A percentile compares a stretch with the other conserved stretches of the same genome.
phyloP scores from a whole-genome alignment of 768 basidiomycete species.

The Candolleomyces eurysporus region DNA sequence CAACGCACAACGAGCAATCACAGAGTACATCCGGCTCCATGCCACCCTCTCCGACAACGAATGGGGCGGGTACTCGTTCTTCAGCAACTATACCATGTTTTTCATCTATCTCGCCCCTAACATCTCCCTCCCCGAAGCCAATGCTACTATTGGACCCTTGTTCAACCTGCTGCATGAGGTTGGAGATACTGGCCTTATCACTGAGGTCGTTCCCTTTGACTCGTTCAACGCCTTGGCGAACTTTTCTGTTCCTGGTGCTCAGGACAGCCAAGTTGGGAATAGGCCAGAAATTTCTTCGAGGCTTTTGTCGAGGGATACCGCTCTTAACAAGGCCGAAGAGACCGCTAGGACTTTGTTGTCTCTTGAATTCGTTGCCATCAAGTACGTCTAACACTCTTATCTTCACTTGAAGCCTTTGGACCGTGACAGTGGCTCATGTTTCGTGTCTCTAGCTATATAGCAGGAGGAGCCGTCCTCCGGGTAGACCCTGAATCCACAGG shows the following conservation, averaged over 20 bases:
- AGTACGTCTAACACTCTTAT: conserved; percentile 14
- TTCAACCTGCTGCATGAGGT: conserved; percentile 21
- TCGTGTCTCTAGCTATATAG: conserved; percentile 30
- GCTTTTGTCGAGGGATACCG: conserved; percentile 28
- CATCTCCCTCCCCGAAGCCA: conserved; percentile 30
- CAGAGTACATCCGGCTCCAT: conserved; percentile 32
- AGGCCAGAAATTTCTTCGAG: conserved; percentile 30
- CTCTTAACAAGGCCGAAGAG: conserved; percentile 20
- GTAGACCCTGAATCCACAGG: conserved; percentile 36
- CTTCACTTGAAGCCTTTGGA: not conserved
- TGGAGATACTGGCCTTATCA: conserved; percentile 11
- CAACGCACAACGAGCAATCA: conserved; percentile 25
- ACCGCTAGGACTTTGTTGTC: conserved; percentile 23
- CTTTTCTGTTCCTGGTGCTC: not conserved
- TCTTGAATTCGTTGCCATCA: conserved; percentile 17
- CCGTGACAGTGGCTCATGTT: not conserved
- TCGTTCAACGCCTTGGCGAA: conserved; percentile 26
- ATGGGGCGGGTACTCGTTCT: conserved; percentile 39
- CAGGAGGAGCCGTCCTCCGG: conserved; percentile 42
- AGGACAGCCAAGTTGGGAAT: conserved; percentile 16
- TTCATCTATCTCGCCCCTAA: conserved; percentile 32
- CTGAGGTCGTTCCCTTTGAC: conserved; percentile 14
- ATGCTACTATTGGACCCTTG: conserved; percentile 32
- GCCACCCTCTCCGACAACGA: conserved; percentile 38
- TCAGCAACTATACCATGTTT: conserved; percentile 19